Evolutionary conservation across 371 early-diverging fungal genomes (phyloP), one percentile per base, ranked within the genome.

Genomic region (Thermomucor indicae-seudaticae): DNA sequence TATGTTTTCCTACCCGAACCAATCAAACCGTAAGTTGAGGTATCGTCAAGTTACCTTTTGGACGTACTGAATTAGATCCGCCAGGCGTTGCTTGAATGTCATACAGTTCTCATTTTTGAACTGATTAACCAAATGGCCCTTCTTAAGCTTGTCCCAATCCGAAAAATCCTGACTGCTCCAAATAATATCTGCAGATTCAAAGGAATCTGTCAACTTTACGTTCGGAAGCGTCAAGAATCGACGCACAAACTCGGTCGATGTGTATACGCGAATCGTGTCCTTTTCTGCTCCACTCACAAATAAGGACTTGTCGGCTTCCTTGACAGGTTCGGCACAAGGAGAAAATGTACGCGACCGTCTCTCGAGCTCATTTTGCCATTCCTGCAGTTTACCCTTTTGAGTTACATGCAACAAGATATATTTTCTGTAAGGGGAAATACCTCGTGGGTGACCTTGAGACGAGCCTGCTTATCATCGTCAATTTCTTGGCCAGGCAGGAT

Each of bases 101-200:
- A 81, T 40, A 37, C 79, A 78, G 30, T 58, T 64, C 50, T 81
- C 81, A 49, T 78, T 71, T 8, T 69, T 74, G 28, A 75, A 60
- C 48, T 79, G 81, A 52, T 79, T 81, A 32, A 81, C 54, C 43
- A 45, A 62, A 53, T 81, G 81, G 8, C 64, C 61, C 19, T 69
- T 43, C 34, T 63, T 63, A 41, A 81, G 52, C 35, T 69, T 65
- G 23, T 78, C 73, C 64, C 75, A 81, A 0, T 70, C 72, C 45
- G 56, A 56, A 47, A 78, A 78, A 23, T 76, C 78, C 28, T 73
- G 63, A 17, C 67, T 67, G 35, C 60, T 65, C 81, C 81, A 80
- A 16, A 80, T 55, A 35, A 80, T 64, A 46, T 81, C 78, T 8
- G 81, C 81, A 7, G 64, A 54, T 1, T 67, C 65, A 32, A 58